Evolutionary conservation across 495 filamentous ascomycete species (phyloP).

Genomic region (Penicillium argentinense): DNA sequence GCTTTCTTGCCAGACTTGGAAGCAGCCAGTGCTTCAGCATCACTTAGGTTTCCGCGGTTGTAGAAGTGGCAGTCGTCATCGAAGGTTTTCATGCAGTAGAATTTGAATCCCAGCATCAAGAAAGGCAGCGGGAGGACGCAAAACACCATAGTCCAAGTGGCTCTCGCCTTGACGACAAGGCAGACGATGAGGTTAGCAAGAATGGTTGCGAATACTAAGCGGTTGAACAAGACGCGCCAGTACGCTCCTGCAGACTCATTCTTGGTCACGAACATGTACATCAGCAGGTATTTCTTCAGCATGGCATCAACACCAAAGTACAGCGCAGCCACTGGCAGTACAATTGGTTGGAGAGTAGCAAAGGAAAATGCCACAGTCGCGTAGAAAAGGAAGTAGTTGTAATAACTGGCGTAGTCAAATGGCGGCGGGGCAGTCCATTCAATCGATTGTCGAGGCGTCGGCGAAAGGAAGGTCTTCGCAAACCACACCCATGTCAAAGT

Average conservation of each 20-base stretch:
- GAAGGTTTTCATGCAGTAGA: constrained; percentile 74
- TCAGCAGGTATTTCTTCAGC: constrained; percentile 90
- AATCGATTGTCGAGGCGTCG: constrained; percentile 90
- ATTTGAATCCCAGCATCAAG: constrained; percentile 80
- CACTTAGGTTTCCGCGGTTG: constrained; percentile 58
- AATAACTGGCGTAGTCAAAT: constrained; percentile 95
- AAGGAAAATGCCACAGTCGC: constrained; percentile 86
- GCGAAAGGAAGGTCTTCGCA: constrained; percentile 75
- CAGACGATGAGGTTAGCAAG: constrained; percentile 79
- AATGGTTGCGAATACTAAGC: constrained; percentile 78
- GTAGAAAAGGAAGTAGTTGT: constrained; percentile 95
- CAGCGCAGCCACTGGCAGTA: constrained; percentile 83
- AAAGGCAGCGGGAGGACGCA: constrained; percentile 76
- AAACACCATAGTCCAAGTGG: constrained; percentile 58
- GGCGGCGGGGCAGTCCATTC: constrained; percentile 88
- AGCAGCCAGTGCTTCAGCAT: constrained; percentile 54
- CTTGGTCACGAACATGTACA: constrained; percentile 96
- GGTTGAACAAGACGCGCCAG: constrained; percentile 90
- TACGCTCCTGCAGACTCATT: constrained; percentile 93
- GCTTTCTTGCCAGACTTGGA: constrained; percentile 49
- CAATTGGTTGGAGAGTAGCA: constrained; percentile 82
- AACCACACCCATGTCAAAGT: constrained; percentile 78
- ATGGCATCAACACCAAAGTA: constrained; percentile 88
- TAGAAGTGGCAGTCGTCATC: constrained; percentile 78
- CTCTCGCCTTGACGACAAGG: constrained; percentile 63